Percentiles rank a stretch among this genome's conserved stretches.
Conservation (phyloP, 495 filamentous ascomycete genomes). For the Oleoguttula mirabilis region DNA sequence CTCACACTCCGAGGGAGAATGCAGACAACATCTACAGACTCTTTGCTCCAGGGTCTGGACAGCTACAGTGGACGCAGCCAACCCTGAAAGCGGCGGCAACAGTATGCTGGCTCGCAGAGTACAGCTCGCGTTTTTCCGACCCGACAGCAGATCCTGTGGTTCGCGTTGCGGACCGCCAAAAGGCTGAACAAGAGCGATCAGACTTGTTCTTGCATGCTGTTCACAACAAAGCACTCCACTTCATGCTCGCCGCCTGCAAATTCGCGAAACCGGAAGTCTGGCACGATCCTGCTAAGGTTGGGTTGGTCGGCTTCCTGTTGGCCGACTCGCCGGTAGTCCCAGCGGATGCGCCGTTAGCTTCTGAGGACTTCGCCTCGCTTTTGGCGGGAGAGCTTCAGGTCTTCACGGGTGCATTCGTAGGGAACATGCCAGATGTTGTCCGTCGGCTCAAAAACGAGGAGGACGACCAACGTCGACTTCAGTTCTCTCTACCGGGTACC, state of each 20-base stretch:
- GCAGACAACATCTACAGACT: conserved; percentile 45
- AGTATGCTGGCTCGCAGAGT: conserved; percentile 80
- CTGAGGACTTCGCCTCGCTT: conserved; percentile 49
- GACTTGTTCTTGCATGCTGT: conserved; percentile 63
- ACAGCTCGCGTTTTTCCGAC: conserved; percentile 80
- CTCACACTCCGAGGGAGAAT: conserved; percentile 39
- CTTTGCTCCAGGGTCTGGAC: conserved; percentile 8
- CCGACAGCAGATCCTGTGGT: conserved; percentile 40
- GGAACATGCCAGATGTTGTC: conserved; percentile 86
- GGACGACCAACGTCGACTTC: conserved; percentile 64
- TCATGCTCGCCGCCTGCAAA: conserved; percentile 70
- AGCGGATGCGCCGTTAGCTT: conserved; percentile 57
- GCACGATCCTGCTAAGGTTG: conserved; percentile 66
- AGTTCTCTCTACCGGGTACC: conserved; percentile 41
- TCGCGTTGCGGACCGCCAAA: conserved; percentile 44
- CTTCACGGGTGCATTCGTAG: conserved; percentile 81
- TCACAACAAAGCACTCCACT: conserved; percentile 83
- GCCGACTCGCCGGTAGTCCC: conserved; percentile 25
- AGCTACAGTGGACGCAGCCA: conserved; percentile 46
- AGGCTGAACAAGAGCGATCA: conserved; percentile 55
- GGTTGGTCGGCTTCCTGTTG: conserved; percentile 63
- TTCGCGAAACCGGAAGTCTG: conserved; percentile 63
- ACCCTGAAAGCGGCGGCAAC: conserved; percentile 64
- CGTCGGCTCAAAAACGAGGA: conserved; percentile 78
- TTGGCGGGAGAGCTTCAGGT: conserved; percentile 71